Evolutionary conservation across 257 asterid genomes (phyloP), one percentile per base, ranked within the genome.

Genomic region (Hygrophila difformis): DNA sequence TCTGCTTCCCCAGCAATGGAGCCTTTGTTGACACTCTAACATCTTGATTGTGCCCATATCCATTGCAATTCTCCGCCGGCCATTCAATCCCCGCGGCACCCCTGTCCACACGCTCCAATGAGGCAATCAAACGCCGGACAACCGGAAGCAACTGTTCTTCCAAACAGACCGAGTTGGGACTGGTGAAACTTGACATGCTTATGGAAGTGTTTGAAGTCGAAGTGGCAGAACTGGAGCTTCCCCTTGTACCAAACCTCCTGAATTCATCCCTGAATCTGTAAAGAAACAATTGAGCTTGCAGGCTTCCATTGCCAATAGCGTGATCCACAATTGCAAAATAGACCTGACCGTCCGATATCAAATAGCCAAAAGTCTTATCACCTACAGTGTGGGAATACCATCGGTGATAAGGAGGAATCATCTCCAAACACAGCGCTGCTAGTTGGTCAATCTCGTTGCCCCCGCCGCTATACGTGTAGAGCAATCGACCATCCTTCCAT

Each of bases 361-460:
- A 53, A 55, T 82, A 86, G 55, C 82, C 79, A 39, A 72, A 74
- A 35, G 77, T 77, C 67, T 17, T 63, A 12, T 64, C 54, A 7
- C 35, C 62, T 63, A 61, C 58, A 2, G 92, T 82, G 26, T 86
- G 76, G 36, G 73, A 69, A 68, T 86, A 86, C 88, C 83, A 86
- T 38, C 54, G 63, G 62, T 82, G 96, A 51, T 59, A 71, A 35
- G 86, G 76, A 31, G 96, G 96, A 46, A 75, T 64, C 52, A 15
- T 51, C 69, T 81, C 85, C 71, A 86, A 52, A 67, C 96, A 86
- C 53, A 66, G 39, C 24, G 65, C 66, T 20, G 93, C 93, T 64
- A 76, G 49, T 16, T 53, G 58, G 61, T 79, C 93, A 15, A 65
- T 60, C 59, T 77, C 92, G 0, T 63, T 67, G 54, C 53, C 68